Evolutionary conservation across 768 basidiomycete genomes (phyloP), one percentile per base, ranked within the genome.

Genomic region (Leccinellum rugosiceps): DNA sequence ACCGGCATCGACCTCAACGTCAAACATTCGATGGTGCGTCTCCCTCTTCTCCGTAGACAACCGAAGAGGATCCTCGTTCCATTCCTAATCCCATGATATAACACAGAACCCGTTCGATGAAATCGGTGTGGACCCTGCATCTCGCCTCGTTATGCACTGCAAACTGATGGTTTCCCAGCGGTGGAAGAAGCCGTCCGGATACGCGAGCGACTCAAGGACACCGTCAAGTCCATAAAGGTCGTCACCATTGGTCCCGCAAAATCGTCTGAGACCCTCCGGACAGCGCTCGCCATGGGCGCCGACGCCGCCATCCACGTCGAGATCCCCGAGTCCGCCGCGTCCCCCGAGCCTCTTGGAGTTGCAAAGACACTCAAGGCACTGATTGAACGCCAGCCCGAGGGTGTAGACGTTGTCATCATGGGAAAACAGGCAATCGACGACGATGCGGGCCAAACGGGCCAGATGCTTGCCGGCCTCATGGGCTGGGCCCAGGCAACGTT

Each of bases 371-470:
- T 99, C 58, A 82, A 81, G 41, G 88, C 87, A 3, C 64, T 94
- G 65, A 87, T 98, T 53, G 78, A 84, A 52, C 79, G 80, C 32
- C 80, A 86, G 69, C 75, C 77, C 41, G 78, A 78, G 53, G 79
- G 76, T 35, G 80, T 91, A 9, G 96, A 98, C 66, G 63, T 98
- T 55, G 90, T 99, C 38, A 94, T 99, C 54, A 80, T 98, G 75
- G 97, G 97, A 3, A 99, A 99, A 76, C 97, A 99, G 73, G 88
- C 96, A 14, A 99, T 99, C 64, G 97, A 99, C 75, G 95, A 96
- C 65, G 97, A 99, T 71, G 81, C 92, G 6, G 91, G 92, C 5
- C 88, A 94, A 76, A 98, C 96, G 13, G 96, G 96, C 0, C 95
- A 97, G 72, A 98, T 98, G 92, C 81, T 98, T 26, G 95, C 95